Evolutionary conservation across 208 protist genomes (phyloP).

Genomic region (Porcisia deanei): DNA sequence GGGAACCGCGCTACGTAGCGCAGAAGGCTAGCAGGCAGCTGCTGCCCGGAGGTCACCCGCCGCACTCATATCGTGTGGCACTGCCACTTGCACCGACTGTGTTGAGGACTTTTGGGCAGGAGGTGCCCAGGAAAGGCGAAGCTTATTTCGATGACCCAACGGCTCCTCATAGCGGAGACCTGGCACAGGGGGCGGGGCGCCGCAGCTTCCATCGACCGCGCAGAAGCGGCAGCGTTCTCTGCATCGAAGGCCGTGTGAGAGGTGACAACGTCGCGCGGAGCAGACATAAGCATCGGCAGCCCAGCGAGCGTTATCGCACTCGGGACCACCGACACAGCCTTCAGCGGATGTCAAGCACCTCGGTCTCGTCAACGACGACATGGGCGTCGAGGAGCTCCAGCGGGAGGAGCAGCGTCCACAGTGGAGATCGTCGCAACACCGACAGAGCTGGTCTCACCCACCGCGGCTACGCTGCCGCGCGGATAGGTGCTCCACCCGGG

Average conservation of each 20-base stretch:
- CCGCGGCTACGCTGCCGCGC: not conserved
- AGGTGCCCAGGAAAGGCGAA: not conserved
- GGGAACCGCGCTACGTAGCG: not conserved
- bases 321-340: not conserved
- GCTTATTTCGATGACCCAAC: not conserved
- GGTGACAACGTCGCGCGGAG: not conserved
- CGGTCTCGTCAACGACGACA: slow-evolving; percentile 3
- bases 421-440: not conserved
- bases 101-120: not conserved
- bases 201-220: not conserved
- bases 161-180: not conserved
- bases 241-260: not conserved
- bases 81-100: not conserved
- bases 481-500: not conserved
- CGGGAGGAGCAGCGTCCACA: not conserved
- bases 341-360: not conserved
- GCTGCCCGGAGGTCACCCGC: not conserved
- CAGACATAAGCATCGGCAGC: not conserved
- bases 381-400: not conserved
- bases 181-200: not conserved
- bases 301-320: not conserved
- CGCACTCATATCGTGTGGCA: not conserved
- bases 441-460: not conserved
- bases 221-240: not conserved
- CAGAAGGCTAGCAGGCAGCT: slow-evolving; percentile 6